Evolutionary conservation across 768 basidiomycete genomes (phyloP), one percentile per base, ranked within the genome.

Genomic region (Pulveroboletus sp.): DNA sequence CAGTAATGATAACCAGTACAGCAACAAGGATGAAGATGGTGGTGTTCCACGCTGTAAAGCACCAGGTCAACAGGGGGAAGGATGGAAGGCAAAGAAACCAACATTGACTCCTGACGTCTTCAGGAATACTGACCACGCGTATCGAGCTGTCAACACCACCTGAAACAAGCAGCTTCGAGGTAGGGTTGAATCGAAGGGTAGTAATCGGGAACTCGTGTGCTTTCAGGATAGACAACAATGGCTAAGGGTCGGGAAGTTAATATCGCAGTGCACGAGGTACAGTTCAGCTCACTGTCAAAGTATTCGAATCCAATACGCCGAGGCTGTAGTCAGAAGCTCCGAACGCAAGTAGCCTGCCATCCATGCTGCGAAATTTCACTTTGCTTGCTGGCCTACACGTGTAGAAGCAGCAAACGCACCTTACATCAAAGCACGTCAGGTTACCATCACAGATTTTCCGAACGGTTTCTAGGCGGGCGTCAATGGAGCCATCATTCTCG

Each of bases 161-260:
- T 6, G 91, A 91, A 17, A 94, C 79, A 4, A 99, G 76, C 12
- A 94, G 56, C n/a, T 75, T 81, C 12, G 86, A 84, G 6, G 82
- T 75, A 2, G 93, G 86, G 63, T 87, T 95, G 75, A 99, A 99
- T 50, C 80, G 80, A 47, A 99, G 69, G 5, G 88, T 83, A 1
- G 97, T 98, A 6, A 90, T 82, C 5, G 97, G 90, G 66, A 98
- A 93, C 51, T 94, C 93, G 67, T 98, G 95, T 0, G 97, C 90
- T 68, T 90, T 90, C 49, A 97, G 73, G 52, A 99, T 97, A 17
- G 84, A 84, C 25, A 91, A 69, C 12, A 92, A 65, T 1, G 94
- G 94, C 94, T 98, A n/a, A 57, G 19, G 25, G 36, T 35, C 33
- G 4, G 13, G 12, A 3, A 8, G 21, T 61, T 16, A 51, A 38